Evolutionary conservation across 148 eudicot genomes (phyloP), one percentile per base, ranked within the genome.

Genomic region (Gaultheria prostrata): DNA sequence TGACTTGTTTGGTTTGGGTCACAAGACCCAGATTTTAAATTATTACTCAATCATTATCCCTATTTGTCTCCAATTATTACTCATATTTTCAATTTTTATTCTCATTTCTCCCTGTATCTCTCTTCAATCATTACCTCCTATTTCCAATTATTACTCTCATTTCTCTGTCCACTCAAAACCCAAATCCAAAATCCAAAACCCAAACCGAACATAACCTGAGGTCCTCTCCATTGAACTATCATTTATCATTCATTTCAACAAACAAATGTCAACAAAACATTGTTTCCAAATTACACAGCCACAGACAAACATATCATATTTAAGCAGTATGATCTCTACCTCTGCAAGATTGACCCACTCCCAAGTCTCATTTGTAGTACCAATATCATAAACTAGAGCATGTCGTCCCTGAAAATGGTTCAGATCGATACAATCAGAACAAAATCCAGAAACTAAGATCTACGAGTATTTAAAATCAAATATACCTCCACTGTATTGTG

Each of bases 331-430:
- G 65, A 76, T 28, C 54, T 70, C 54, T 88, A 91, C 93, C 92
- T 91, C 93, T 43, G 92, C 80, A 54, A 91, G 91, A 78, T 90
- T 87, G 82, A 91, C 91, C 92, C 92, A 90, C 73, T 91, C 93
- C 91, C 91, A 90, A 59, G 93, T 89, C 80, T 91, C 93, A 75
- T 87, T 84, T 78, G 83, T 56, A 82, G 93, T 90, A 80, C 88
- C 89, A 67, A 85, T 84, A 80, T 91, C 91, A 73, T 91, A 91
- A 35, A 88, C 90, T 81, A 91, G 90, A 69, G 87, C 88, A 91
- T 91, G 93, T 46, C 84, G 88, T 28, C 92, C 93, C 93, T 91
- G 83, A 53, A 56, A 83, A 75, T 28, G 39, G 53, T 54, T 65
- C 70, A 77, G 97, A 78, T 4, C 21, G 12, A 30, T 32, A 77